Conservation (phyloP, 306 rosid genomes). For the Carpinus fangiana region DNA sequence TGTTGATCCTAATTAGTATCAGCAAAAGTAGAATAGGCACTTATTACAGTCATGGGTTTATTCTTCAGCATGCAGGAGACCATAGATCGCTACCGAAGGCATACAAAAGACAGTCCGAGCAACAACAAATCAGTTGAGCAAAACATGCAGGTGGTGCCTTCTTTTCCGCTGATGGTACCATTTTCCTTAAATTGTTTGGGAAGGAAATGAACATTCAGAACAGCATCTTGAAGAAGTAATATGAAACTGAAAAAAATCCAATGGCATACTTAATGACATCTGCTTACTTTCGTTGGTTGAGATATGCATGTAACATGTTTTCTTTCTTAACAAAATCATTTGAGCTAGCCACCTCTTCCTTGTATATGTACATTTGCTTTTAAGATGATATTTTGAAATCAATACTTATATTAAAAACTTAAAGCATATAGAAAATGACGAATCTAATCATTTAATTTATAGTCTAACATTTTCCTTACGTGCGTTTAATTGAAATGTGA, state of each 20-base stretch:
- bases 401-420: no score
- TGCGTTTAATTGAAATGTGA: no score
- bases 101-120: constrained; percentile 36
- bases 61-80: constrained; percentile 53
- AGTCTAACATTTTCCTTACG: no score
- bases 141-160: constrained; percentile 52
- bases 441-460: no score
- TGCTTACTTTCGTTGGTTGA: no score
- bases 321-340: not conserved
- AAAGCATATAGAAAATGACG: no score
- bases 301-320: no score
- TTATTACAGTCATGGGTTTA: not conserved
- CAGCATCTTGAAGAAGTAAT: not conserved
- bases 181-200: not conserved
- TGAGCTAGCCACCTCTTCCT: not conserved
- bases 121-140: constrained; percentile 40
- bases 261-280: no score
- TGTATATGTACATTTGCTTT: not conserved
- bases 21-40: not conserved
- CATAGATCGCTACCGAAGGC: constrained; percentile 65
- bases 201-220: not conserved
- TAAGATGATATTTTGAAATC: not conserved
- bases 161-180: not conserved
- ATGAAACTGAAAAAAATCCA: no score
- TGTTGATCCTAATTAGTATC: not conserved